Evolutionary conservation across 2,329 filamentous ascomycete genomes (phyloP), one percentile per base, ranked within the genome.

Genomic region (Chalaropsis thielavioides): DNA sequence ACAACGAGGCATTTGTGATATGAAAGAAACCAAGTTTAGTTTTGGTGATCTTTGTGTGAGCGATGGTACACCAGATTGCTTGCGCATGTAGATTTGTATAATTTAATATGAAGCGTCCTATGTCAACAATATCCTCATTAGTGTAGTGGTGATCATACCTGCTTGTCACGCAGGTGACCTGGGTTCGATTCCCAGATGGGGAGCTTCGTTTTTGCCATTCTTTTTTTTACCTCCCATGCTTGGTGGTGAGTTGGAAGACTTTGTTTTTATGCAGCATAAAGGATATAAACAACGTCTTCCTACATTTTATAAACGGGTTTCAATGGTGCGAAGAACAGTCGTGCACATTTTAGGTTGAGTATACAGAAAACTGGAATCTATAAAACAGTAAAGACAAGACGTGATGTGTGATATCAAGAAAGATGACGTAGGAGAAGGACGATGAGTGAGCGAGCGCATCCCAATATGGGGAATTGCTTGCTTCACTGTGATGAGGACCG

Each of bases 121-220:
- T 13, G 31, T 19, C 4, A 24, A n/a, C 11, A 44, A 41, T 35
- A 35, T 61, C 43, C 61, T 64, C 65, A 66, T 64, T 61, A 67
- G 62, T 64, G 62, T 64, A 64, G 65, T 63, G 56, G 51, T 56
- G 38, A 62, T 65, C 58, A 64, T 64, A 66, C 64, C 64, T 59
- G 60, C 64, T 66, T 66, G 64, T 66, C 60, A 66, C 64, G 64
- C 64, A 66, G 60, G 64, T 66, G 64, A 60, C 64, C 64, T 66
- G 60, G 64, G 64, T 66, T 66, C 60, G 49, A 66, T 63, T 66
- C 64, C 60, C 64, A 66, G 59, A 66, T 63, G 60, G 59, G 64
- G 64, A 66, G 60, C 4, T 59, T 43, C 41, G 46, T 63, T 22
- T 27, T 22, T 27, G 24, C 1, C 35, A 41, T 35, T 19, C 31